A percentile compares a stretch with the other conserved stretches of the same genome.
Conservation (phyloP, 208 protist genomes). For the Trichomonas tenax region DNA sequence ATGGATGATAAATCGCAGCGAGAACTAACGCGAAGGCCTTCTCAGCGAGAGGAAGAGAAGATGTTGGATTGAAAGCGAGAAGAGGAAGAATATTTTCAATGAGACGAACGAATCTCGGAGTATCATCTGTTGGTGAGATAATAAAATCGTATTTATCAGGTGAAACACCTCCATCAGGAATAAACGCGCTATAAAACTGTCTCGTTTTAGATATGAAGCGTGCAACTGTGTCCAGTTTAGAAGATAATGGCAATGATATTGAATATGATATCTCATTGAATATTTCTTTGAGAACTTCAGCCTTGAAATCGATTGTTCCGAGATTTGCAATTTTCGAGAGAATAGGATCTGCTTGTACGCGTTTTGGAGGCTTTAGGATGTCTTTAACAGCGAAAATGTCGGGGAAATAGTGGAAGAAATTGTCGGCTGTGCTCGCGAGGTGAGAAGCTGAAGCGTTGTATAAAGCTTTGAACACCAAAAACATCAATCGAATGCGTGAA, state of each 20-base stretch:
- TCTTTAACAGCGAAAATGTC: background rate
- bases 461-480: background rate
- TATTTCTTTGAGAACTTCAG: background rate
- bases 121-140: background rate
- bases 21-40: background rate
- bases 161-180: background rate
- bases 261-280: background rate
- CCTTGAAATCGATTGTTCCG: background rate
- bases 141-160: background rate
- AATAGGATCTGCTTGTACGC: background rate
- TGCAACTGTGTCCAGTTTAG: background rate
- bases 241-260: background rate
- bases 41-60: background rate
- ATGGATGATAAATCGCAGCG: background rate
- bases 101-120: background rate
- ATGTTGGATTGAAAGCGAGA: background rate
- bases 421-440: background rate
- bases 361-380: background rate
- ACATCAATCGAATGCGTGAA: background rate
- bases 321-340: background rate
- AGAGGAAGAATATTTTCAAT: background rate
- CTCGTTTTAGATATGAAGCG: background rate
- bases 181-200: background rate
- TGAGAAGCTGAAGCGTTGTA: background rate
- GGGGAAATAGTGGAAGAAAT: background rate